Evolutionary conservation across 148 eudicot species (phyloP).

Genomic region (Arbutus unedo): DNA sequence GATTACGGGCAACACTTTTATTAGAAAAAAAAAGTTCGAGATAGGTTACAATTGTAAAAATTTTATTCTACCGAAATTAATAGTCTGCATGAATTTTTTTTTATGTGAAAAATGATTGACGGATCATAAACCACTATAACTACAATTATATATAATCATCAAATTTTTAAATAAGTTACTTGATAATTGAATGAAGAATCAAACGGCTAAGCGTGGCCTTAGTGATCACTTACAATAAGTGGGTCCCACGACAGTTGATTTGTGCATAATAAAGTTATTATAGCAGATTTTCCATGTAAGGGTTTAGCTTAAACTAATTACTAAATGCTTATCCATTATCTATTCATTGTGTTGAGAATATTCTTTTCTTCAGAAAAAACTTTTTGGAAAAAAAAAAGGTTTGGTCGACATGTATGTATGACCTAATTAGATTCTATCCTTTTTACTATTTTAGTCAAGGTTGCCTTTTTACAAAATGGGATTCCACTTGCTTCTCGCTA

Average conservation of each 20-base stretch:
- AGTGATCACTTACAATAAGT: not conserved
- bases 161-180: not conserved
- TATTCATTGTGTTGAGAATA: not conserved
- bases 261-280: not conserved
- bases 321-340: too few species aligned
- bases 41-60: too few species aligned
- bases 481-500: not conserved
- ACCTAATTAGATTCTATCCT: not conserved
- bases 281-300: not conserved
- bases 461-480: not conserved
- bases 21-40: too few species aligned
- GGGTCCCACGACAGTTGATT: not conserved
- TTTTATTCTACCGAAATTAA: too few species aligned
- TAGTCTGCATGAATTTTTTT: too few species aligned
- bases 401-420: not conserved
- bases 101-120: too few species aligned
- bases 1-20: too few species aligned
- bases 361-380: not conserved
- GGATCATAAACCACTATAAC: too few species aligned
- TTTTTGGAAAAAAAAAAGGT: not conserved
- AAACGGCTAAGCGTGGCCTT: not conserved
- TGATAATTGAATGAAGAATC: constrained; percentile 5
- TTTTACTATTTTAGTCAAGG: not conserved
- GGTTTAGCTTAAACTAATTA: not conserved
- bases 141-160: not conserved